Evolutionary conservation across 352 stramenopile species (phyloP).

Genomic region (Peronosclerospora sorghi): DNA sequence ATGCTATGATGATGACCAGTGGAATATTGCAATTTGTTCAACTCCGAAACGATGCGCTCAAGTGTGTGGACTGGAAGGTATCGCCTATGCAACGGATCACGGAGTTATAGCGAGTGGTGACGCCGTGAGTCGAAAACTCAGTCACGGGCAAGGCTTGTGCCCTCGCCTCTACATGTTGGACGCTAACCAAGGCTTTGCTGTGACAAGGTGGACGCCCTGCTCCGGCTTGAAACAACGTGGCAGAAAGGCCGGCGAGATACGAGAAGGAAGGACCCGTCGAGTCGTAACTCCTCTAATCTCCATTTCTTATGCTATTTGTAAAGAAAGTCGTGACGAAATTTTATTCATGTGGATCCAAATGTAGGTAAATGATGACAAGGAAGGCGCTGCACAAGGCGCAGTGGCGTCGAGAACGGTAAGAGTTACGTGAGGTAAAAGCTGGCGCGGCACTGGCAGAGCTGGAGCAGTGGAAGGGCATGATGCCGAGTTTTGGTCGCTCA

Average conservation of each 20-base stretch:
- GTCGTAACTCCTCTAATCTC: slow-evolving; percentile 25
- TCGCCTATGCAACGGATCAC: too few relatives aligned
- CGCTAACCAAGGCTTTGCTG: too few relatives aligned
- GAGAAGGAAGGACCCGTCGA: slow-evolving; percentile 19
- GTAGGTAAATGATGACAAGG: slow-evolving; percentile 48
- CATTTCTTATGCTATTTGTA: too few relatives aligned
- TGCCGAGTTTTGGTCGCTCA: slow-evolving; percentile 79
- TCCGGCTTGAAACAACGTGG: slow-evolving; percentile 11
- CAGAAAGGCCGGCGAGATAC: slow-evolving; percentile 2
- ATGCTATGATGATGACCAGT: too few relatives aligned
- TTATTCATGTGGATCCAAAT: not conserved
- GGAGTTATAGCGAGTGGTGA: too few relatives aligned
- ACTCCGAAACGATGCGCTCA: too few relatives aligned
- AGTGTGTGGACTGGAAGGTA: too few relatives aligned
- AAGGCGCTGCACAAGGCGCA: slow-evolving; percentile 72
- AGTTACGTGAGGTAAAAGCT: slow-evolving; percentile 39
- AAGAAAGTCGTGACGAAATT: not conserved
- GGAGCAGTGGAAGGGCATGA: slow-evolving; percentile 68
- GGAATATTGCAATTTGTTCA: too few relatives aligned
- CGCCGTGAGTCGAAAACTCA: too few relatives aligned
- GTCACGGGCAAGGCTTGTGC: too few relatives aligned
- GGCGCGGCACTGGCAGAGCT: slow-evolving; percentile 34
- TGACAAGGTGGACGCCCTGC: slow-evolving; percentile 2
- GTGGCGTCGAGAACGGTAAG: slow-evolving; percentile 62
- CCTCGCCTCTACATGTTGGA: too few relatives aligned